Conservation (phyloP, 2,329 filamentous ascomycete species). For the Monilinia laxa region DNA sequence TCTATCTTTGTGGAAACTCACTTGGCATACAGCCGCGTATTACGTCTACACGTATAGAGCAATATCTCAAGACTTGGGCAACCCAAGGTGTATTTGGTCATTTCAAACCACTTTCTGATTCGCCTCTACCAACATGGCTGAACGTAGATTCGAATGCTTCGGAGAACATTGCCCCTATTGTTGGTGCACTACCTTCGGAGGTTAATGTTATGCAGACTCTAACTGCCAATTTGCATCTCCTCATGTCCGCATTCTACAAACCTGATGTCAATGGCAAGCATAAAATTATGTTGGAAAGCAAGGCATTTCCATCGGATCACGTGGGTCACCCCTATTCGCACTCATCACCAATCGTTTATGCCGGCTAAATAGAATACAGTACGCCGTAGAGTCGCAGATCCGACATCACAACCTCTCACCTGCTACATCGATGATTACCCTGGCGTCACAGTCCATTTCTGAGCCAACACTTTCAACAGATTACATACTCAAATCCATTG, state of each 20-base stretch:
- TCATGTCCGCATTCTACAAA: constrained; percentile 76
- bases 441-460: constrained; percentile 54
- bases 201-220: constrained; percentile 79
- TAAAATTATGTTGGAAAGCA: constrained; percentile 77
- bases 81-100: constrained; percentile 76
- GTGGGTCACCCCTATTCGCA: constrained; percentile 48
- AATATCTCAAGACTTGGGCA: constrained; percentile 73
- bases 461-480: constrained; percentile 61
- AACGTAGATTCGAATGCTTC: constrained; percentile 69
- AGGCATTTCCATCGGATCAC: constrained; percentile 80
- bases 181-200: constrained; percentile 67
- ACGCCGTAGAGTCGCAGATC: constrained; percentile 74
- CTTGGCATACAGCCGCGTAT: constrained; percentile 70
- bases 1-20: constrained; percentile 79
- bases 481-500: constrained; percentile 66
- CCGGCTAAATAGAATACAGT: constrained; percentile 49
- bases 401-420: constrained; percentile 64
- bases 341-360: constrained; percentile 11
- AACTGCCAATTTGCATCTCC: constrained; percentile 73
- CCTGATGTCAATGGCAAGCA: constrained; percentile 58
- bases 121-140: constrained; percentile 63
- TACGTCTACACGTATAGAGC: constrained; percentile 62
- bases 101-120: constrained; percentile 64
- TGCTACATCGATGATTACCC: constrained; percentile 64
- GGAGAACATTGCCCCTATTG: constrained; percentile 65